phyloP scores from a whole-genome alignment of 1,284 basidiomycete species.

The Leccinum angustisporum region DNA sequence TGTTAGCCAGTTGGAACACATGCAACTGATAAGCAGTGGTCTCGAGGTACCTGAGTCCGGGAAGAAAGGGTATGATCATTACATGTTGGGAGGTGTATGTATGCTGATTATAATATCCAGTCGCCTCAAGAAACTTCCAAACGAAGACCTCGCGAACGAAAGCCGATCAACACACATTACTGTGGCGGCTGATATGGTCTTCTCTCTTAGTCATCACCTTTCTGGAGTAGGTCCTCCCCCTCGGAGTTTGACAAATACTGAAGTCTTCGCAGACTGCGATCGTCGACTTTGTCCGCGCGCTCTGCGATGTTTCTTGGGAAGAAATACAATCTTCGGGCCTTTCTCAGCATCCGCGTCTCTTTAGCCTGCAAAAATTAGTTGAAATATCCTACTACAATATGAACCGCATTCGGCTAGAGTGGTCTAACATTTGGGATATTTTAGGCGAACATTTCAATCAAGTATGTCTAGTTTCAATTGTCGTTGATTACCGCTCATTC shows the following conservation, averaged over 20 bases:
- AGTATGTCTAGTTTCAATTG: constrained; percentile 43
- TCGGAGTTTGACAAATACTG: constrained; percentile 8
- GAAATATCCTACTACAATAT: constrained; percentile 99
- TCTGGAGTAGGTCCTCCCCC: constrained; percentile 73
- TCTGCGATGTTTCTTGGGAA: constrained; percentile 98
- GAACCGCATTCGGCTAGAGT: constrained; percentile 97
- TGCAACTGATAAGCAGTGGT: constrained; percentile 92
- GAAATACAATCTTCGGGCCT: constrained; percentile 97
- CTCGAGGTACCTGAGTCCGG: constrained; percentile 81
- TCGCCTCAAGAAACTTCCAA: constrained; percentile 69
- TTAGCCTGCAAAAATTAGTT: constrained; percentile 97
- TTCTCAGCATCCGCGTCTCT: constrained; percentile 90
- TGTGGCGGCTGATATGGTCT: constrained; percentile 98
- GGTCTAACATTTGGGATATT: constrained; percentile 98
- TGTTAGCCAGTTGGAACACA: constrained; percentile 95
- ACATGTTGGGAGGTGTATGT: neutral
- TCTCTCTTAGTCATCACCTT: constrained; percentile 91
- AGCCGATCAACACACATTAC: constrained; percentile 98
- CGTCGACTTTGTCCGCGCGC: constrained; percentile 94
- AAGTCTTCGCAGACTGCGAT: constrained; percentile 76
- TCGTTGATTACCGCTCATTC: constrained; percentile 4
- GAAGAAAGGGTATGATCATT: constrained; percentile 66
- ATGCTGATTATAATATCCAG: constrained; percentile 34
- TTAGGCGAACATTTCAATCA: constrained; percentile 99
- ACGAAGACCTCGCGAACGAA: constrained; percentile 95